Conservation (phyloP, 306 rosid species). For the Lablab purpureus region DNA sequence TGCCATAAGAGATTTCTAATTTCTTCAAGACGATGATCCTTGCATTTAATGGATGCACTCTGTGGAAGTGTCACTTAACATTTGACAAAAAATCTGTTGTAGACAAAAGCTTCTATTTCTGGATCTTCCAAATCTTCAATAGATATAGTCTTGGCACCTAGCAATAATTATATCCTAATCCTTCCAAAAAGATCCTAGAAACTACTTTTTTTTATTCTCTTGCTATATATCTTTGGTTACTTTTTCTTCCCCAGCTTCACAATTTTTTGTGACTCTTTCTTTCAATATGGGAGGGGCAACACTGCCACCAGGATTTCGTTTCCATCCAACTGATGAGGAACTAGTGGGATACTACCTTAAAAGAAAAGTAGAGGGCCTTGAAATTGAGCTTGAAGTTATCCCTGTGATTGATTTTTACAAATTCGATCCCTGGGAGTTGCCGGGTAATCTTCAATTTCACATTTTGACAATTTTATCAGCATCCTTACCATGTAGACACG, state of each 20-base stretch:
- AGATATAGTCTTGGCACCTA: conserved; percentile 64
- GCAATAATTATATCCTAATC: conserved; percentile 17
- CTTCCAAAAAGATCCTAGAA: conserved; percentile 25
- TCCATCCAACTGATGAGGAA: conserved; percentile 95
- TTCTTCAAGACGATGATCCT: conserved; percentile 72
- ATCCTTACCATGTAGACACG: not conserved
- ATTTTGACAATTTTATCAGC: not conserved
- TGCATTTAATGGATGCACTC: conserved; percentile 56
- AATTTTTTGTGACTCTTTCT: not conserved
- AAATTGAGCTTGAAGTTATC: conserved; percentile 90
- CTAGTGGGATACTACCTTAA: conserved; percentile 83
- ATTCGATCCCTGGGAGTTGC: conserved; percentile 95
- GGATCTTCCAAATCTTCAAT: conserved; percentile 84
- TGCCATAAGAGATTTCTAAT: conserved; percentile 44
- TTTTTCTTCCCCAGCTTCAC: conserved; percentile 29
- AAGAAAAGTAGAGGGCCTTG: conserved; percentile 85
- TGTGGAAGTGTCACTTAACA: conserved; percentile 63
- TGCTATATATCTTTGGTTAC: conserved; percentile 28
- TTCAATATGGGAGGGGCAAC: conserved; percentile 45
- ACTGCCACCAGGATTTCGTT: conserved; percentile 92
- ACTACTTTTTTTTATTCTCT: conserved; percentile 15
- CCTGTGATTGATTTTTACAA: conserved; percentile 88
- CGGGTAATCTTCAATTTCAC: conserved; percentile 62
- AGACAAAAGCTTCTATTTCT: conserved; percentile 74
- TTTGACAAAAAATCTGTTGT: conserved; percentile 58